Evolutionary conservation across 2,329 filamentous ascomycete genomes (phyloP).

Genomic region (Penicillium sp.): DNA sequence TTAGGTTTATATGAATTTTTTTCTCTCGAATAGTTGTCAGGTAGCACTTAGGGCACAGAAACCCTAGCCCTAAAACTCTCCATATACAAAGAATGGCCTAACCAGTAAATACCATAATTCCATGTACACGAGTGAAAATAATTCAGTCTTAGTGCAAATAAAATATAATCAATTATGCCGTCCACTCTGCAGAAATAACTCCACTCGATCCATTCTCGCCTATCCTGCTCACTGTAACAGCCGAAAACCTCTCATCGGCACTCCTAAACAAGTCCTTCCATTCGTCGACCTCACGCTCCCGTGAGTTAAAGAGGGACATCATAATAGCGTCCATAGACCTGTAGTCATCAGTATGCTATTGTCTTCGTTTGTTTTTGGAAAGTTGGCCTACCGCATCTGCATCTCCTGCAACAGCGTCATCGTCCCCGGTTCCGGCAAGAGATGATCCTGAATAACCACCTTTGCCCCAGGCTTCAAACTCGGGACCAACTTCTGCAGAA

Average conservation of each 20-base stretch:
- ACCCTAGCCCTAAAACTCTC: not conserved
- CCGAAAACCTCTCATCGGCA: constrained; percentile 27
- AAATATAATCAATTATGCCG: not conserved
- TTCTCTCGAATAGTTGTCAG: no score
- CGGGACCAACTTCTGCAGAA: constrained; percentile 31
- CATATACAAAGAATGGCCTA: not conserved
- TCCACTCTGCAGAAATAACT: constrained; percentile 13
- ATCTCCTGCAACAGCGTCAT: constrained; percentile 13
- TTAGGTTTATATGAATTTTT: no score
- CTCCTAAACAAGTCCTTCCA: constrained; percentile 45
- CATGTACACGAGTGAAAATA: not conserved
- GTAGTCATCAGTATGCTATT: not conserved
- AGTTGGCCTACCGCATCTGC: constrained; percentile 13
- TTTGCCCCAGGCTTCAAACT: constrained; percentile 14
- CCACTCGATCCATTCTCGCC: constrained; percentile 10
- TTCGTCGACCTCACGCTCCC: constrained; percentile 48
- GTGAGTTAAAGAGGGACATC: constrained; percentile 50
- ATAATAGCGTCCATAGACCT: constrained; percentile 52
- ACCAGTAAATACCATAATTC: not conserved
- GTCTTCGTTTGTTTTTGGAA: not conserved
- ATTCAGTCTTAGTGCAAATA: not conserved
- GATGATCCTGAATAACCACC: constrained; percentile 16
- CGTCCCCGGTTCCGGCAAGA: constrained; percentile 17
- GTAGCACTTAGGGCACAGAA: not conserved
- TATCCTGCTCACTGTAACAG: constrained; percentile 1